Base-by-base conservation (phyloP, 805 yeast species). In the Schwanniomyces pseudopolymorphus region DNA sequence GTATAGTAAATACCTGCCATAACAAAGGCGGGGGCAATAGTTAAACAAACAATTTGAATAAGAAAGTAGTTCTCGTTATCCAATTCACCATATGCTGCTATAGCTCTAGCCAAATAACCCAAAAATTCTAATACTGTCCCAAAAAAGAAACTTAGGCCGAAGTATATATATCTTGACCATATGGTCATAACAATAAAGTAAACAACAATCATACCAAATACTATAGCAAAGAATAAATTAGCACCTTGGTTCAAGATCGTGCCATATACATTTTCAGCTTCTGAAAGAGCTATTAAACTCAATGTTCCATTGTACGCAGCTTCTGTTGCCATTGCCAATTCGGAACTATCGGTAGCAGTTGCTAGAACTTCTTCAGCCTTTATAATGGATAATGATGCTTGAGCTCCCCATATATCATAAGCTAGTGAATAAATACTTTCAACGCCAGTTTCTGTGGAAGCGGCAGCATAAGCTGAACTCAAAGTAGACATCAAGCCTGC, bases 1-100 rank as follows among this genome's bases (percentile, higher is more conserved):
- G 83, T 71, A 53, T 77, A 85, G 66, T 89, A 90, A 2, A 89
- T 72, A 1, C 92, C 96, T 3, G 87, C 96, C 87, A 87, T 85
- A 39, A 87, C 70, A 61, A 89, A 85, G 17, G 88, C 89, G 0
- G 96, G 96, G 0, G 89, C 92, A 40, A 89, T 64, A 0, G 92
- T 87, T 46, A 89, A 67, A 56, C 84, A 74, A 45, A 83, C 77
- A 51, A 85, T 77, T 62, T 89, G 95, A 55, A 83, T 65, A 37
- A 85, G 58, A 57, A 74, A 89, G 24, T 73, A 67, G 42, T 74
- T 61, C 35, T 65, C 51, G 31, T 66, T 57, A 13, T 51, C 33
- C 2, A 44, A 37, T 51, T 77, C 59, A n/a, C 17, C 33, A 38
- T 59, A 52, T 16, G 75, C 72, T 2, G 84, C 72, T 45, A 77